Evolutionary conservation across 768 basidiomycete genomes (phyloP).

Genomic region (Hemileccinum impolitum): DNA sequence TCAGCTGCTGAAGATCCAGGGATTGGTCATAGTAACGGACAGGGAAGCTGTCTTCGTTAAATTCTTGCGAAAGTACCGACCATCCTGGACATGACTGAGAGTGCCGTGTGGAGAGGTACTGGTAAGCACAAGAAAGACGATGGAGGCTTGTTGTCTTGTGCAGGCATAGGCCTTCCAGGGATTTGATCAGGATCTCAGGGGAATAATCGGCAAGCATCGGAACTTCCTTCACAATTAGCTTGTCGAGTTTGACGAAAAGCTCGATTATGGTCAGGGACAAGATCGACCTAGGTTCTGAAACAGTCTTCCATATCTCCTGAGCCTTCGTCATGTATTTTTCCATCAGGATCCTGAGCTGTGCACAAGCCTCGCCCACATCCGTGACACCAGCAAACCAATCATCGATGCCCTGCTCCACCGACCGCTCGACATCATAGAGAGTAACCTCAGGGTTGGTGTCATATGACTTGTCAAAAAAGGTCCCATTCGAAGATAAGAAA

Average conservation of each 20-base stretch:
- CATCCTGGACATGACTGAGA: neutral
- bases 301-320: too few species aligned
- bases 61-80: neutral
- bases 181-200: conserved; percentile 23
- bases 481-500: conserved; percentile 11
- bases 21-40: neutral
- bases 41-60: neutral
- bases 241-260: conserved; percentile 34
- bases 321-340: conserved; percentile 13
- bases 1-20: neutral
- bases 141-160: conserved; percentile 7
- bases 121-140: neutral
- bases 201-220: conserved; percentile 21
- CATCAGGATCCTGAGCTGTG: conserved; percentile 20
- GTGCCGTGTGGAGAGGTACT: neutral
- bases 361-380: conserved; percentile 5
- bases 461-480: conserved; percentile 7
- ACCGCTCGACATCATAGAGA: conserved; percentile 37
- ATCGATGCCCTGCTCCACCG: conserved; percentile 30
- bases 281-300: conserved; percentile 10
- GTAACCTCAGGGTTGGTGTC: conserved; percentile 5
- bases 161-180: conserved; percentile 24
- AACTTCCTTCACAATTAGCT: conserved; percentile 7
- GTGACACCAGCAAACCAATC: conserved; percentile 26
- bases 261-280: conserved; percentile 37